Evolutionary conservation across 257 asterid species (phyloP).

Genomic region (Solanum pinnatisectum): DNA sequence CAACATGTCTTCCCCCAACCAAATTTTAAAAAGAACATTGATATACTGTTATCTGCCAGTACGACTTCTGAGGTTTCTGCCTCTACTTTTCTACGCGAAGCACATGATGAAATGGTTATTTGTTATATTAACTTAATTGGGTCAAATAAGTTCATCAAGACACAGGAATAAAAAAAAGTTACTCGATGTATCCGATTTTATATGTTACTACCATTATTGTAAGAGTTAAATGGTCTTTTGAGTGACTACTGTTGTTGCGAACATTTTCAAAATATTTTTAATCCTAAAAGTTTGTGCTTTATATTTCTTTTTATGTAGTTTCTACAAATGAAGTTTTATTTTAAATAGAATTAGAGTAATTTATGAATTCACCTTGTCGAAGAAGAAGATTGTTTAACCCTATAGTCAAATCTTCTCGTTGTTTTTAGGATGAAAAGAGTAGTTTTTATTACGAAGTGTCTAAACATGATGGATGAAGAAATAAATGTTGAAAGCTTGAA

Average conservation of each 20-base stretch:
- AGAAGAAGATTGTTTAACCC: background rate
- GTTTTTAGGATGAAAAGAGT: background rate
- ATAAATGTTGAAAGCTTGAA: background rate
- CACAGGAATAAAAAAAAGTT: background rate
- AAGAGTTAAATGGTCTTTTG: background rate
- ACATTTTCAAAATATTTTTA: background rate
- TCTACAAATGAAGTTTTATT: background rate
- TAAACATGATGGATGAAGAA: background rate
- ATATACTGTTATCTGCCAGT: background rate
- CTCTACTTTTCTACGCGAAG: background rate
- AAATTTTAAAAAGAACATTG: background rate
- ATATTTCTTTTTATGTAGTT: background rate
- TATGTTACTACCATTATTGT: background rate
- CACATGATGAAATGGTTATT: background rate
- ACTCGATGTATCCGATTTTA: background rate
- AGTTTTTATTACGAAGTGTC: background rate
- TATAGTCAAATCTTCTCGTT: background rate
- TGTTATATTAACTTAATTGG: background rate
- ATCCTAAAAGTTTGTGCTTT: background rate
- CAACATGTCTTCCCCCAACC: background rate
- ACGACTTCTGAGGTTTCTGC: background rate
- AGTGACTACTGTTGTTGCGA: background rate
- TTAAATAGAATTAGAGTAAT: background rate
- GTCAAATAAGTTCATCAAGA: background rate
- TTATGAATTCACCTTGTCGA: background rate